Base-by-base conservation (phyloP, 106 monocot species). In the Xerophyta viscosa region DNA sequence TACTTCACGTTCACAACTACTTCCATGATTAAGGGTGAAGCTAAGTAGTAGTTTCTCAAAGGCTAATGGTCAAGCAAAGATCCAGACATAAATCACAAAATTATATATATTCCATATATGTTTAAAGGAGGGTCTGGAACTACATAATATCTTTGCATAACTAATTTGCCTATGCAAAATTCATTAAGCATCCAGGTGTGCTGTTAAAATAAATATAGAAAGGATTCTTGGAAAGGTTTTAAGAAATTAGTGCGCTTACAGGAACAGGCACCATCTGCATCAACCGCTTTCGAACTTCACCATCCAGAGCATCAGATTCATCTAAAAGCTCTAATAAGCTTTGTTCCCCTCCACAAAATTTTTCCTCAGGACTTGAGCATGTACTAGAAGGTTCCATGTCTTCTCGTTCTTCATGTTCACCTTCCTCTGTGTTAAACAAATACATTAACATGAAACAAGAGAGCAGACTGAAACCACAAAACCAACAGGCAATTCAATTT, bases 221-320 rank as follows among this genome's bases (percentile, higher is more conserved):
- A 20, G n/a, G 24, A 21, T 48, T 48, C 18, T 11, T 48, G 48
- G 7, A 48, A 20, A 48, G 21, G 48, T 4, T 4, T 9, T 11
- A 51, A 51, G 11, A 24, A 12, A 27, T 0, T 12, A 14, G 4
- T 50, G 26, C 61, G 70, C 83, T 78, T 76, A 94, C 94, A 66
- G 84, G 84, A 65, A 70, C 31, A 30, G 94, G 70, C 58, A 81
- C 77, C 75, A 94, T 67, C 23, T 81, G 71, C 58, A 81, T 70
- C 54, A 94, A 71, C 55, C 88, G 77, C 62, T 81, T 84, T 31
- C 84, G 80, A 45, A 94, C 94, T 77, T 88, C 88, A 49, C 84
- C 85, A 76, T 89, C 96, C 22, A 81, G 45, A 9, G 41, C 33
- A 30, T 54, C 74, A 66, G 65, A 82, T 21, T 88, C 81, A 75